Conservation (phyloP, 2,329 filamentous ascomycete species). For the Pseudopithomyces chartarum region DNA sequence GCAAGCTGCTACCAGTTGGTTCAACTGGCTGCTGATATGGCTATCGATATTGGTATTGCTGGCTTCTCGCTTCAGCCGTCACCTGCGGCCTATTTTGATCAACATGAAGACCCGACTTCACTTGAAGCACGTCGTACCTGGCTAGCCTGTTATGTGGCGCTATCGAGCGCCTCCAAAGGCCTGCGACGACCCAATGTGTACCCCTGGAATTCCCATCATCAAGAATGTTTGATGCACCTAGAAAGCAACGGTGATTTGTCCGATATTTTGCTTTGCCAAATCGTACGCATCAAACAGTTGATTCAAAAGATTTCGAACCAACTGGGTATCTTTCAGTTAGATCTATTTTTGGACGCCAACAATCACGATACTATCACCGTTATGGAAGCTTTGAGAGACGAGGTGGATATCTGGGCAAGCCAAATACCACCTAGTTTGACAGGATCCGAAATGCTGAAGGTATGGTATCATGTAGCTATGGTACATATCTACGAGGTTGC, state of each 20-base stretch:
- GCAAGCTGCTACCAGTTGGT: conserved; percentile 32
- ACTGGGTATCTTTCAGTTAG: conserved; percentile 25
- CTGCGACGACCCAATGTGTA: conserved; percentile 26
- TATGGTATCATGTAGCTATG: conserved; percentile 32
- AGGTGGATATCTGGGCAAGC: conserved; percentile 29
- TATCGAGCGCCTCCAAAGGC: conserved; percentile 24
- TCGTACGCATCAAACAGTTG: conserved; percentile 27
- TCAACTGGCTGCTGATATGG: conserved; percentile 35
- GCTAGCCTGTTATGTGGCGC: conserved; percentile 33
- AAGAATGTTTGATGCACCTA: conserved; percentile 25
- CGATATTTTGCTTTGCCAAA: conserved; percentile 30
- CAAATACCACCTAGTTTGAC: conserved; percentile 26
- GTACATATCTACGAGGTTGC: conserved; percentile 26
- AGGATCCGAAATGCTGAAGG: conserved; percentile 25
- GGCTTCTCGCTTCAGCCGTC: conserved; percentile 28
- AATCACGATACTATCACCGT: conserved; percentile 22
- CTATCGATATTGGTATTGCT: conserved; percentile 34
- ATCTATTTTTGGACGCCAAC: conserved; percentile 25
- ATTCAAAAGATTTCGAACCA: conserved; percentile 26
- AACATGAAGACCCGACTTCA: conserved; percentile 24
- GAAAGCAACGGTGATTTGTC: conserved; percentile 22
- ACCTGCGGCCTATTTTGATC: conserved; percentile 26
- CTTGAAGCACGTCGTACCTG: conserved; percentile 34
- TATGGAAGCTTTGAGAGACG: conserved; percentile 21
- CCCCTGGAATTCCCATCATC: conserved; percentile 28